phyloP scores from a whole-genome alignment of 148 eudicot genomes.

The Persicaria maculosa region DNA sequence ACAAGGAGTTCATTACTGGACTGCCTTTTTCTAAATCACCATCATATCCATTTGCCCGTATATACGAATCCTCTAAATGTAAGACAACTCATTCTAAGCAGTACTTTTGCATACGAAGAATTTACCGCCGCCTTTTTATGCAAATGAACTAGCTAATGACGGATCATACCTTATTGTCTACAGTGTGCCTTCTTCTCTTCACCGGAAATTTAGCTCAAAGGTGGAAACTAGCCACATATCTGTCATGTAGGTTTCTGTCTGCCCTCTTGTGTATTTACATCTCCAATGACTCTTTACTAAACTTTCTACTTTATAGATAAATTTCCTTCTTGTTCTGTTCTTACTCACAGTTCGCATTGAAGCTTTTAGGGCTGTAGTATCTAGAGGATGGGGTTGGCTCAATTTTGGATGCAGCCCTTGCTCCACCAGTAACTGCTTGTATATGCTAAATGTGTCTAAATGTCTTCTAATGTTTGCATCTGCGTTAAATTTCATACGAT shows the following conservation, averaged over 20 bases:
- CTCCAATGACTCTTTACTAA: background rate
- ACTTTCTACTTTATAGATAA: background rate
- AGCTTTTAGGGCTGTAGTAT: conserved; percentile 46
- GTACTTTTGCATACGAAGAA: background rate
- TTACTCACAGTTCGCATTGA: conserved; percentile 40
- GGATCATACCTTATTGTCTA: conserved; percentile 9
- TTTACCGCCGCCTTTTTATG: background rate
- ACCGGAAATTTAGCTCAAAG: conserved; percentile 35
- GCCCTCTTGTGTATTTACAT: background rate
- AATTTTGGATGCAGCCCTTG: conserved; percentile 76
- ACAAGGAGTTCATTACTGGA: conserved; percentile 53
- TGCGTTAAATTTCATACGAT: conserved; percentile 28
- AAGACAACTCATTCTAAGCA: conserved; percentile 20
- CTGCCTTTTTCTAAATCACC: conserved; percentile 27
- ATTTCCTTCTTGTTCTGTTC: background rate
- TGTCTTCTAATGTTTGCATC: background rate
- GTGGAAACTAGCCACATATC: conserved; percentile 46
- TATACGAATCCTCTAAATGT: conserved; percentile 84
- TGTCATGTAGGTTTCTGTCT: conserved; percentile 45
- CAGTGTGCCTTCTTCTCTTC: conserved; percentile 78
- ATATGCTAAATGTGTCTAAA: background rate
- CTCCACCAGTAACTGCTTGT: conserved; percentile 64
- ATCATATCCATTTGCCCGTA: conserved; percentile 55
- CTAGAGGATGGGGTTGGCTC: conserved; percentile 57
- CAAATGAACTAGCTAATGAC: background rate